Base-by-base conservation (phyloP, 768 basidiomycete genomes). In the Cystobasidium tubakii region DNA sequence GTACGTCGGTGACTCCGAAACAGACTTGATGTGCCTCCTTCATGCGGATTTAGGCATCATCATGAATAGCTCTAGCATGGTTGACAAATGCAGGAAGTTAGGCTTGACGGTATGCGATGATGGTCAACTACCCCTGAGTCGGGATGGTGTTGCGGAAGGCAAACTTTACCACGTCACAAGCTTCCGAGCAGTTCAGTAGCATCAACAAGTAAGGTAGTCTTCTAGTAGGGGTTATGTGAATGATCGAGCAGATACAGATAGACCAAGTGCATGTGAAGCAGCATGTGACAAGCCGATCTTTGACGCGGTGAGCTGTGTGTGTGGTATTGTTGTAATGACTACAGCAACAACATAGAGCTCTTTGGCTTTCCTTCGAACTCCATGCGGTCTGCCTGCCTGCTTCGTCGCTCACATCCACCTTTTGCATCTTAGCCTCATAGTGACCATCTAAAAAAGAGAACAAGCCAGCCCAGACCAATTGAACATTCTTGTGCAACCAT, bases 31-130 rank as follows among this genome's bases (percentile, higher is more conserved):
- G 33, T 71, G 69, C 54, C 36, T 71, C 23, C 55, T 71, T 1
- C 54, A 71, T 34, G 69, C 69, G 27, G 54, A 71, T 36, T 10
- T 71, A 15, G 69, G 69, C 31, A 36, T 71, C 29, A 71, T 71
- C 69, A 71, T 71, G 69, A 46, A 36, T n/a, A 62, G 55, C 55
- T 6, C 50, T 31, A 60, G 69, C 25, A 71, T 71, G 69, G 42
- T 36, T 6, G 69, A 71, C 55, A 71, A 71, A 31, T 55, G 50
- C 42, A 23, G 34, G 19, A 55, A 71, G n/a, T 19, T 71, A 53
- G 69, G 69, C 29, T 55, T 71, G 33, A 12, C 13, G 13, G 54
- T 71, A 23, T 17, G 12, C 6, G 39, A 65, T 46, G 66, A 17
- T 3, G 39, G 34, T 4, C 6, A 42, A 2, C 4, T 65, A 36